Conservation (phyloP, 352 stramenopile genomes). For the Thalassiosira exigua region DNA sequence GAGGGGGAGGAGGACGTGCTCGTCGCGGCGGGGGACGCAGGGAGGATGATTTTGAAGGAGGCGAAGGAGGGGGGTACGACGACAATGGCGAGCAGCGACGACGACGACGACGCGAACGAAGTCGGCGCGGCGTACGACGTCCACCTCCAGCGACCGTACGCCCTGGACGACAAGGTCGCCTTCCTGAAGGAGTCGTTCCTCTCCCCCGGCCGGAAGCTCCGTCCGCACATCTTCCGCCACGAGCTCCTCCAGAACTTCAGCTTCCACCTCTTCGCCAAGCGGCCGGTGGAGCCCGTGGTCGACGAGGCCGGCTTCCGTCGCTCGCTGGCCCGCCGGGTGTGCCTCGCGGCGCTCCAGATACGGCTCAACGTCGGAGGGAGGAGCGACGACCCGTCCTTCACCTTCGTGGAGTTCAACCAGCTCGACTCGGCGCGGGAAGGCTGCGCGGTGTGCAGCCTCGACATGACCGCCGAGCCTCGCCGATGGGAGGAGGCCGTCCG, state of each 20-base stretch:
- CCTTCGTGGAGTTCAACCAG: slow-evolving; percentile 91
- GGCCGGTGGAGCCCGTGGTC: slow-evolving; percentile 86
- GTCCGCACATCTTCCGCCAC: slow-evolving; percentile 87
- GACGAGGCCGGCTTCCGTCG: slow-evolving; percentile 83
- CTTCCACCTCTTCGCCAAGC: slow-evolving; percentile 90
- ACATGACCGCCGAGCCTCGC: slow-evolving; percentile 86
- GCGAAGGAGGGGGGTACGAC: no score
- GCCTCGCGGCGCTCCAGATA: slow-evolving; percentile 89
- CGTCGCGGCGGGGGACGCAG: slow-evolving; percentile 32
- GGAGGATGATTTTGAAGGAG: slow-evolving; percentile 40
- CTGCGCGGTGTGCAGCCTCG: slow-evolving; percentile 88
- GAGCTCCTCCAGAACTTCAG: slow-evolving; percentile 89
- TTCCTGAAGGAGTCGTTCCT: slow-evolving; percentile 75
- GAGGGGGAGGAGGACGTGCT: slow-evolving; percentile 53
- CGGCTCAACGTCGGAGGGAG: slow-evolving; percentile 84
- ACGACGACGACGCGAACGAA: slow-evolving; percentile 46
- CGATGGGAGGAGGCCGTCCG: slow-evolving; percentile 86
- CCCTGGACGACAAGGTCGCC: slow-evolving; percentile 80
- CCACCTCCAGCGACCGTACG: slow-evolving; percentile 76
- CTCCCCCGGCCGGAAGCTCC: slow-evolving; percentile 67
- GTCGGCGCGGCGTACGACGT: slow-evolving; percentile 69
- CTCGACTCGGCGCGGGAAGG: slow-evolving; percentile 89
- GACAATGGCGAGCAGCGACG: slow-evolving; percentile 18
- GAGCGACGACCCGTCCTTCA: slow-evolving; percentile 87
- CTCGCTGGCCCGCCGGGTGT: slow-evolving; percentile 86